Evolutionary conservation across 495 filamentous ascomycete genomes (phyloP), one percentile per base, ranked within the genome.

Genomic region (Hypoxylon fragiforme): DNA sequence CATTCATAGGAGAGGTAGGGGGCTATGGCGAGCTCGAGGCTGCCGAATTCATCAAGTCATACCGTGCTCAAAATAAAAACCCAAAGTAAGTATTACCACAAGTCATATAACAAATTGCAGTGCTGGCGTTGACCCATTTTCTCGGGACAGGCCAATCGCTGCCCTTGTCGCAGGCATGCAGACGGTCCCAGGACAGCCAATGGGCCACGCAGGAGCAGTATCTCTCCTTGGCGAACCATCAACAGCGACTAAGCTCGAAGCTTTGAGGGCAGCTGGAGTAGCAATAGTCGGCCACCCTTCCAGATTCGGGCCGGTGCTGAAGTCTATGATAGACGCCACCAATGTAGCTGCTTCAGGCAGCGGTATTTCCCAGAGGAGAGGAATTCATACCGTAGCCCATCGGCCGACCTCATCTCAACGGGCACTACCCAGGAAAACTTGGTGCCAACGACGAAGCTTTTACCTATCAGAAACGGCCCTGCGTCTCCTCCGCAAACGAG

Each of bases 191-290:
- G 86, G 87, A 1, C 78, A 80, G n/a, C 79, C 91, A 26, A 94
- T 96, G 90, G 91, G 91, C 14, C 91, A 95, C 70, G 88, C 90
- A 11, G 91, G 91, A 12, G 91, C 91, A 24, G 89, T 89, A 73
- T 76, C 80, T 22, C 76, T 82, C 0, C 74, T 81, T 7, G 85
- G 85, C 12, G 89, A 95, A 54, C 83, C 84, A 6, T 76, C 77
- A 48, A 81, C 85, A 0, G 69, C 71, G 21, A 75, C 74, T 11
- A 95, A 95, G 70, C 84, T 88, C 47, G 75, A 78, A 16, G 78
- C 80, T 12, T 77, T 95, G n/a, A 71, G 86, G 62, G 72, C 77
- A 50, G 89, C 83, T 12, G 89, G 89, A 4, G 87, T 82, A 0
- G 82, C 82, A 1, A 85, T 95, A 69, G 86, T 92, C 7, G 82